Conservation (phyloP, 441 rosid species). For the Croton setiger region DNA sequence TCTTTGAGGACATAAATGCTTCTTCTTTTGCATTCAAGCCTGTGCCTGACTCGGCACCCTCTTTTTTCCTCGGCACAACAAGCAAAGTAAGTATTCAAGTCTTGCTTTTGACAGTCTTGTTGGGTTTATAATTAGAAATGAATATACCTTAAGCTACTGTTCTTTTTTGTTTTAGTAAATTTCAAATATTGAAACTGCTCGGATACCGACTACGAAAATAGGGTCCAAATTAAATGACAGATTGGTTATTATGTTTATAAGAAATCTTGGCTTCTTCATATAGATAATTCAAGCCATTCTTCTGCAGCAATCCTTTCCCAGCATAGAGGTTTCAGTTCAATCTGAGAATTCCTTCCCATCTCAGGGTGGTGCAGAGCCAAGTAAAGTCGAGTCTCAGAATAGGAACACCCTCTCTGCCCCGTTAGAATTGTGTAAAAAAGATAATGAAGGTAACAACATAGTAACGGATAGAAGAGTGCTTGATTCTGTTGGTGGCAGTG, state of each 20-base stretch:
- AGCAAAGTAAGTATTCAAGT: constrained; percentile 42
- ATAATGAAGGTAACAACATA: constrained; percentile 28
- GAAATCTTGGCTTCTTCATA: constrained; percentile 14
- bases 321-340: constrained; percentile 50
- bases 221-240: neutral
- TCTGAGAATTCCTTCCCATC: constrained; percentile 49
- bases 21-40: constrained; percentile 84
- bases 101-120: neutral
- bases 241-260: constrained; percentile 1
- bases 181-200: constrained; percentile 6
- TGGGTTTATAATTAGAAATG: neutral
- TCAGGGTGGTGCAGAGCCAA: constrained; percentile 29
- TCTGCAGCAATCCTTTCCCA: constrained; percentile 47
- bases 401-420: constrained; percentile 31
- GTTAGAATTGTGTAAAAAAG: constrained; percentile 42
- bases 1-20: constrained; percentile 51
- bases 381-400: constrained; percentile 39
- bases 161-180: neutral
- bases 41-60: constrained; percentile 43
- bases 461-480: constrained; percentile 39
- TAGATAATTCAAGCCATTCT: constrained; percentile 28
- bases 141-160: neutral
- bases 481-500: constrained; percentile 38
- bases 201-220: neutral
- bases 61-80: constrained; percentile 47